Conservation (phyloP, 2,329 filamentous ascomycete species). For the Neonectria sp. region DNA sequence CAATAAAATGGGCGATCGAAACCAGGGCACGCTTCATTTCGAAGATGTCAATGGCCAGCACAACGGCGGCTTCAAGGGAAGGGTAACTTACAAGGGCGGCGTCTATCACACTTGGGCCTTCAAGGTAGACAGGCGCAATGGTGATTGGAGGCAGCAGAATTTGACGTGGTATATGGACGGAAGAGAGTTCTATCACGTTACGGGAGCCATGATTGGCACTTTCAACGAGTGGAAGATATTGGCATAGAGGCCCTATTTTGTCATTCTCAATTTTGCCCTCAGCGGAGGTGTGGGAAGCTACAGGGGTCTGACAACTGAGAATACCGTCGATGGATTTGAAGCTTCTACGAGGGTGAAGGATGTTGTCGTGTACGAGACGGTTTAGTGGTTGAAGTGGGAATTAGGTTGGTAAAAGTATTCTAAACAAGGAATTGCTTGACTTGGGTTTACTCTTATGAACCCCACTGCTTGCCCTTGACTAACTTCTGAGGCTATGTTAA, state of each 20-base stretch:
- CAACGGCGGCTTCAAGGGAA: not conserved
- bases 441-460: too few relatives aligned
- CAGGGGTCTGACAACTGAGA: not conserved
- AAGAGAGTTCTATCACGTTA: constrained; percentile 1
- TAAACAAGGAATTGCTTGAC: too few relatives aligned
- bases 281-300: not conserved
- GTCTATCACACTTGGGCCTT: constrained; percentile 5
- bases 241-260: constrained; percentile 6
- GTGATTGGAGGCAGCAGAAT: constrained; percentile 3
- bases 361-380: too few relatives aligned
- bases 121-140: constrained; percentile 4
- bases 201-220: constrained; percentile 2
- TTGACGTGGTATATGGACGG: not conserved
- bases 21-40: constrained; percentile 21
- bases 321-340: too few relatives aligned
- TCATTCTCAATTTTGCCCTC: constrained; percentile 12
- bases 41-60: not conserved
- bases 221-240: constrained; percentile 9
- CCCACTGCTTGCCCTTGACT: too few relatives aligned
- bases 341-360: too few relatives aligned
- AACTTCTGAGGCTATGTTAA: too few relatives aligned
- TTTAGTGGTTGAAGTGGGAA: too few relatives aligned
- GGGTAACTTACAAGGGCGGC: not conserved
- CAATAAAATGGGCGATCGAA: constrained; percentile 8
- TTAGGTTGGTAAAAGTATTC: too few relatives aligned